These are phyloP conservation scores for Globomyces pollinis-pini DNA, from an alignment of 192 early-diverging fungal genomes.

Conservation along the genomic window DNA sequence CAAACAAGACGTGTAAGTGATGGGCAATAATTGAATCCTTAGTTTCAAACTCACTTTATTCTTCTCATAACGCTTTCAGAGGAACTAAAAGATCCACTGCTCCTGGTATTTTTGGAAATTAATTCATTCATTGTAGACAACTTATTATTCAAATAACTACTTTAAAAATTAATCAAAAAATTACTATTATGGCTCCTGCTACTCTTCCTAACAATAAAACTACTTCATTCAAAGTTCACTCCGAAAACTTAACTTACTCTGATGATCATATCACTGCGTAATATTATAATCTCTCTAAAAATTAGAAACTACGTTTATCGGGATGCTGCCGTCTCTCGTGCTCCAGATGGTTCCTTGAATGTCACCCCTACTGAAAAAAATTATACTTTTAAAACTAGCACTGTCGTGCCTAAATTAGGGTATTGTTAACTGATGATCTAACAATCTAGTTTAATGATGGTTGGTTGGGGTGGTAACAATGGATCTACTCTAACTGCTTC, in stretches of 20 bases:
- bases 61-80: slow-evolving; percentile 2
- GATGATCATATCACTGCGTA: slow-evolving; percentile 3
- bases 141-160: too few relatives aligned
- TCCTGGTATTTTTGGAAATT: too few relatives aligned
- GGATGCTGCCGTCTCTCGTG: slow-evolving; percentile 68
- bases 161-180: not conserved
- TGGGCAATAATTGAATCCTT: too few relatives aligned
- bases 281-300: too few relatives aligned
- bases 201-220: not conserved
- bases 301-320: slow-evolving; percentile 90
- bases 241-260: not conserved
- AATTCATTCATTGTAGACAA: too few relatives aligned
- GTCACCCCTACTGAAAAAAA: slow-evolving; percentile 79
- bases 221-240: not conserved
- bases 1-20: too few relatives aligned
- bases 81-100: slow-evolving; percentile 1
- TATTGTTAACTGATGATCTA: slow-evolving; percentile 33
- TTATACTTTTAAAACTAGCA: slow-evolving; percentile 86
- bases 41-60: slow-evolving; percentile 7
- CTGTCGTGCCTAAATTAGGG: slow-evolving; percentile 74
- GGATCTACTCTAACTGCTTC: slow-evolving; percentile 95
- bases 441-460: slow-evolving; percentile 86
- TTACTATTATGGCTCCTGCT: not conserved
- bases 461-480: slow-evolving; percentile 99
- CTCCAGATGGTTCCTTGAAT: slow-evolving; percentile 36